Evolutionary conservation across 2,329 filamentous ascomycete genomes (phyloP).

Genomic region (Aspergillus intermedius): DNA sequence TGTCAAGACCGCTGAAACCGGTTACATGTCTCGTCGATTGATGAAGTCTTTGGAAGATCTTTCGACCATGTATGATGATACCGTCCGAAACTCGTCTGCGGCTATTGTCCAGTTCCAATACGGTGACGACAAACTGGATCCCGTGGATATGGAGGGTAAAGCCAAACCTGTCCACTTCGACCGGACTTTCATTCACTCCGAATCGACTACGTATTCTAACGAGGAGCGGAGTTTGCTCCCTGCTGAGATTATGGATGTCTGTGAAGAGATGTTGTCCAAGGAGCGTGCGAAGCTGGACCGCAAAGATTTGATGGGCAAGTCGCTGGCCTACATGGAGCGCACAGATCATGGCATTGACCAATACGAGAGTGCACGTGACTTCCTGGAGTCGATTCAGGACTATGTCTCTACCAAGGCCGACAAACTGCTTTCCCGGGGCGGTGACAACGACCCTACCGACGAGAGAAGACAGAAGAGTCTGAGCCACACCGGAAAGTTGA

Average conservation of each 20-base stretch:
- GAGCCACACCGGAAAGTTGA: conserved; percentile 78
- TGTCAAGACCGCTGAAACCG: conserved; percentile 97
- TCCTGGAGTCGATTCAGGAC: conserved; percentile 68
- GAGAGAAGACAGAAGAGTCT: conserved; percentile 31
- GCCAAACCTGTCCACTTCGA: conserved; percentile 89
- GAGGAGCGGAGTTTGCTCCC: conserved; percentile 66
- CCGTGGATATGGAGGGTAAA: conserved; percentile 93
- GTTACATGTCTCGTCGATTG: conserved; percentile 95
- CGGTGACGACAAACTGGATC: conserved; percentile 90
- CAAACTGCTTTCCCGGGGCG: conserved; percentile 46
- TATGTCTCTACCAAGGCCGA: conserved; percentile 61
- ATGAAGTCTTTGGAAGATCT: conserved; percentile 98
- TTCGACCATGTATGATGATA: conserved; percentile 88
- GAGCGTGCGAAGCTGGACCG: conserved; percentile 61
- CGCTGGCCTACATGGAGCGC: conserved; percentile 63
- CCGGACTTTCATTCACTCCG: conserved; percentile 76
- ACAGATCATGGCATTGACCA: conserved; percentile 65
- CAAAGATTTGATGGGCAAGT: conserved; percentile 55
- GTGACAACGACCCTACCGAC: conserved; percentile 24
- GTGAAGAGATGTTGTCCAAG: conserved; percentile 59
- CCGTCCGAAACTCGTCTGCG: conserved; percentile 82
- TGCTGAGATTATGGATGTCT: conserved; percentile 63
- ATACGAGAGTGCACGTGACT: conserved; percentile 74
- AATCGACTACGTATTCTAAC: conserved; percentile 73
- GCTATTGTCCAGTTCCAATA: conserved; percentile 96